Evolutionary conservation across 345 rosid genomes (phyloP).

Genomic region (Eucalyptus caleyi): DNA sequence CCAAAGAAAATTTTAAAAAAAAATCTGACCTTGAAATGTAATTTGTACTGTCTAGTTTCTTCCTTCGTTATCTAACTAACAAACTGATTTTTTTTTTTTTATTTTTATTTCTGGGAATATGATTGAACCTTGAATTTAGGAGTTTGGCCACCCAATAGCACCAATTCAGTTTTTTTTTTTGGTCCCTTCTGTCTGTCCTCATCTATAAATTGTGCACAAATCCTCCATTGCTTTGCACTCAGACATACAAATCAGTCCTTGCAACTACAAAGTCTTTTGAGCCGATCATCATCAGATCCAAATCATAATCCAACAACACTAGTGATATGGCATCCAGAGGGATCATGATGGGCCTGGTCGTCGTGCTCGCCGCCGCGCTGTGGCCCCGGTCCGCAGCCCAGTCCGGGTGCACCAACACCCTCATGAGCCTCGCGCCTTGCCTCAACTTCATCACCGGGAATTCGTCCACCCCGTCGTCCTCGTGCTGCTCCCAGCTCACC

Average conservation of each 20-base stretch:
- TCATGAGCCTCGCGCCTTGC: not conserved
- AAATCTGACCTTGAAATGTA: not conserved
- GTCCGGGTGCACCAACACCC: not conserved
- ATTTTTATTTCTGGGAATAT: not conserved
- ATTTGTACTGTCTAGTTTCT: not conserved
- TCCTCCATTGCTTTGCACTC: not conserved
- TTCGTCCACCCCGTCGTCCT: not conserved
- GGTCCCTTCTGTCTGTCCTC: not conserved
- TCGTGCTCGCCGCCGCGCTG: constrained; percentile 9
- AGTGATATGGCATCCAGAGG: constrained; percentile 16
- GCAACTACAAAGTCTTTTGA: not conserved
- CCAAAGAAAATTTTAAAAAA: not conserved
- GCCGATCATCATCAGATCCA: not conserved
- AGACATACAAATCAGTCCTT: not conserved
- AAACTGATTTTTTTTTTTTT: not conserved
- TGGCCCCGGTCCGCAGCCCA: constrained; percentile 1
- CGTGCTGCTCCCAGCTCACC: constrained; percentile 3
- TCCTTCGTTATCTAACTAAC: not conserved
- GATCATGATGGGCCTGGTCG: constrained; percentile 2
- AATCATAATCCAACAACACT: not conserved
- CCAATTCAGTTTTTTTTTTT: not conserved
- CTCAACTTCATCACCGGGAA: not conserved
- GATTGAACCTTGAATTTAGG: not conserved
- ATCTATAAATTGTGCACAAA: not conserved
- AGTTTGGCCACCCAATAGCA: not conserved